Percentiles rank a stretch among this genome's conserved stretches.
Conservation (phyloP, 768 basidiomycete species). For the Boletus sp. region DNA sequence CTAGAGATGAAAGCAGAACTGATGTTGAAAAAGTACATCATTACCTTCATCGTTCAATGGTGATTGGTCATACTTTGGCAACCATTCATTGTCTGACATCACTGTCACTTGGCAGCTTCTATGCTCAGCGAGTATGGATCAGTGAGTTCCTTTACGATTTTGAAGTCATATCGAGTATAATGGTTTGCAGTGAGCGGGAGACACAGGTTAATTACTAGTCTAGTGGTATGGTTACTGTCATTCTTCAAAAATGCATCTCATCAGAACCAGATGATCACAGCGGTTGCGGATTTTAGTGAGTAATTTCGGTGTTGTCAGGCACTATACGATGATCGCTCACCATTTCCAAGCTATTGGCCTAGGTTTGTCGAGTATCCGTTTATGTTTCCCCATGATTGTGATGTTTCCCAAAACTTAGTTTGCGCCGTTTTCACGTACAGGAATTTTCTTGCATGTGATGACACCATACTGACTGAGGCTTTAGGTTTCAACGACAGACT, state of each 20-base stretch:
- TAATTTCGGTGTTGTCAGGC: neutral
- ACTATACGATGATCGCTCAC: neutral
- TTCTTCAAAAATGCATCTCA: neutral
- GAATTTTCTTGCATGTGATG: neutral
- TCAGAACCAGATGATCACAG: neutral
- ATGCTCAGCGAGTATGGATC: constrained; percentile 9
- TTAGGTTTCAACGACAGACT: neutral
- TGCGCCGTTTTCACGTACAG: neutral
- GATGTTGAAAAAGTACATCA: neutral
- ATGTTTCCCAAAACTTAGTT: neutral
- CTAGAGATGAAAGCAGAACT: neutral
- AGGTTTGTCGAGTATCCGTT: neutral
- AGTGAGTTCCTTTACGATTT: neutral
- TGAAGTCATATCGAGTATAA: neutral
- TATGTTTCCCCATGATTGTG: neutral
- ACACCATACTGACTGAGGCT: neutral
- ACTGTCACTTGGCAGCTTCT: neutral
- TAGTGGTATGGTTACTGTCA: constrained; percentile 1
- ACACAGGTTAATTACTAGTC: neutral
- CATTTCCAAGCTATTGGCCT: constrained; percentile 3
- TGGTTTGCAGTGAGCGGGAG: constrained; percentile 4
- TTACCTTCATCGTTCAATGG: constrained; percentile 5
- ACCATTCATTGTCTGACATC: neutral
- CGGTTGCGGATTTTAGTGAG: neutral
- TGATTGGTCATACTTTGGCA: neutral